These are phyloP conservation scores for Tuber microsphaerosporum DNA, from an alignment of 495 filamentous ascomycete genomes.

Conservation along the genomic window DNA sequence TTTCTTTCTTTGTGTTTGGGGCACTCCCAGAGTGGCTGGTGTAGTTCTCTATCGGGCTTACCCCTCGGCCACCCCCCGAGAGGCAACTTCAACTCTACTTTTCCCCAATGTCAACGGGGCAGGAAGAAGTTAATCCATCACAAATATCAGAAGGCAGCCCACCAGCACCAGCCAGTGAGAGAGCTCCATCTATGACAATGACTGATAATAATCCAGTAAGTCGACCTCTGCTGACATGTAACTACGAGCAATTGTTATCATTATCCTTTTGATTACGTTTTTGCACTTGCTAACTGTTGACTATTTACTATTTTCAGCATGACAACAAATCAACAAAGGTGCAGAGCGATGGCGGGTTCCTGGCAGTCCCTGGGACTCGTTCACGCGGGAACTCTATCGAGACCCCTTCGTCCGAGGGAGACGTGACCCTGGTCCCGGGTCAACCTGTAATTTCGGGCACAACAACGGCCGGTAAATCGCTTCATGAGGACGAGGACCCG, in stretches of 20 bases:
- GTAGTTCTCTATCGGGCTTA: not conserved
- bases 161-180: not conserved
- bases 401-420: conserved; percentile 52
- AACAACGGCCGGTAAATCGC: conserved; percentile 29
- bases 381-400: conserved; percentile 63
- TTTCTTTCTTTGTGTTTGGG: not conserved
- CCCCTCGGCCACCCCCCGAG: not conserved
- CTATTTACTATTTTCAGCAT: conserved; percentile 1
- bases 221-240: not conserved
- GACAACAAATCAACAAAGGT: not conserved
- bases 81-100: not conserved
- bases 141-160: not conserved
- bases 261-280: not conserved
- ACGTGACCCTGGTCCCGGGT: conserved; percentile 47
- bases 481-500: conserved; percentile 54
- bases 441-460: conserved; percentile 18
- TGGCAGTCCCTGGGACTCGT: conserved; percentile 55
- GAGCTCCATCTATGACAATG: not conserved
- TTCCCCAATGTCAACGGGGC: not conserved
- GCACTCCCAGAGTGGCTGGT: not conserved
- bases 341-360: conserved; percentile 47
- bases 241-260: not conserved
- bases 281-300: not conserved
- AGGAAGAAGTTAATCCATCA: not conserved
- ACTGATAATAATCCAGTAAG: not conserved